Evolutionary conservation across 129 eudicot species (phyloP).

Genomic region (Solidago caesia): DNA sequence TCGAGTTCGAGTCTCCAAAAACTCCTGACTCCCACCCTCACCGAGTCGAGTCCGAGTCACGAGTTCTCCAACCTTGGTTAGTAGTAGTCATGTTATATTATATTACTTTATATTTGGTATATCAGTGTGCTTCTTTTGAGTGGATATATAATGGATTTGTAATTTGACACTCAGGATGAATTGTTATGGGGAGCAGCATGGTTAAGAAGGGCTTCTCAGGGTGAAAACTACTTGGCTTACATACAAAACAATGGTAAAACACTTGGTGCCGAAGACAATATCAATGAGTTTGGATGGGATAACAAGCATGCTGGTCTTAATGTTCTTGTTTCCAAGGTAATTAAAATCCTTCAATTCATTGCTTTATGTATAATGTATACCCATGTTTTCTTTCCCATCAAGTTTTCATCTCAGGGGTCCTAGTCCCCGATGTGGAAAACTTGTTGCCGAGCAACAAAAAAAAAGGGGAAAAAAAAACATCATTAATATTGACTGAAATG

Average conservation of each 20-base stretch:
- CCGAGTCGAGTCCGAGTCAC: too few species aligned
- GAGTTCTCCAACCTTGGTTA: too few species aligned
- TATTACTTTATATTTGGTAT: too few species aligned
- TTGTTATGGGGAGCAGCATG: slow-evolving; percentile 99
- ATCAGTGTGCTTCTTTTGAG: background rate
- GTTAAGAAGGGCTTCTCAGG: slow-evolving; percentile 77
- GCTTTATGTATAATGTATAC: background rate
- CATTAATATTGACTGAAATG: too few species aligned
- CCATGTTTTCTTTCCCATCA: background rate
- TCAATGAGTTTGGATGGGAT: slow-evolving; percentile 97
- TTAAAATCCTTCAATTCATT: background rate
- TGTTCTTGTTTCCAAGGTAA: slow-evolving; percentile 91
- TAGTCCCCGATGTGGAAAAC: too few species aligned
- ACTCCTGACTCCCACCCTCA: too few species aligned
- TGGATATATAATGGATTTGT: background rate
- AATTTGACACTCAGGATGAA: slow-evolving; percentile 61
- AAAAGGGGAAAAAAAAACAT: too few species aligned
- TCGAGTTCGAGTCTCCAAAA: too few species aligned
- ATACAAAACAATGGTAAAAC: slow-evolving; percentile 81
- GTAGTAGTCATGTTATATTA: too few species aligned
- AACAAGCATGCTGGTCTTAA: slow-evolving; percentile 97
- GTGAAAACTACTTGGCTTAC: slow-evolving; percentile 64
- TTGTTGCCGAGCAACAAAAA: too few species aligned
- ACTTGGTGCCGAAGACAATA: slow-evolving; percentile 85
- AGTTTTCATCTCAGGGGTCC: too few species aligned